Base-by-base conservation (phyloP, 2,329 filamentous ascomycete species). In the Pyricularia pennisetigena region DNA sequence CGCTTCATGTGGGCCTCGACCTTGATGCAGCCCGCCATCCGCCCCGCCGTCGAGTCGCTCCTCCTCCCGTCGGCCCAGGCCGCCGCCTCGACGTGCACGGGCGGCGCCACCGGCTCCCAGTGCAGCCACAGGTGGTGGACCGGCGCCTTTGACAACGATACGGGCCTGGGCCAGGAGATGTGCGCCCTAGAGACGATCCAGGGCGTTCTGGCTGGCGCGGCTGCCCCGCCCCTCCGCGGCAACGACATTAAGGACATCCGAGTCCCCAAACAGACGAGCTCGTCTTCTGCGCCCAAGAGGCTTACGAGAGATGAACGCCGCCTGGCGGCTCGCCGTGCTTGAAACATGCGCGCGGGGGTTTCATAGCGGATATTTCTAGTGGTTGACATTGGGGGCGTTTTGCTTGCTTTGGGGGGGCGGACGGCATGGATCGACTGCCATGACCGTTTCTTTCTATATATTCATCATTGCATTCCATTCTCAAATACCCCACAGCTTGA, bases 111-210 rank as follows among this genome's bases (percentile, higher is more conserved):
- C 69, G 82, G 83, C 4, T 81, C 80, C 1, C 79, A 81, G 23
- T 90, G 88, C 72, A 87, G 88, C n/a, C 79, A 85, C 73, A 84
- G 82, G 74, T 90, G 88, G 88, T 88, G 87, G 70, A 78, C 80
- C 0, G 82, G 82, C 57, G 83, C 80, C 1, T 88, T 81, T 70
- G 88, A 90, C 72, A 82, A 81, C 54, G 79, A 76, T 28, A 75
- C 79, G 0, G 86, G 87, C 2, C 79, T 89, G 6, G 88, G 88
- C 4, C 85, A 88, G 76, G 83, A 89, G 74, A 87, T 90, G 85
- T 85, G 82, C 68, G 88, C 86, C 1, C 81, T 90, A 66, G 88
- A 90, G 77, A 81, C 82, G 0, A 79, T 90, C 20, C 87, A 90
- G 74, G 86, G 86, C 3, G 78, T 89, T 3, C 77, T 90, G 65